A percentile compares a stretch with the other conserved stretches of the same genome.
phyloP scores from a whole-genome alignment of 2,329 filamentous ascomycete species.

The Exserohilum rostratum region DNA sequence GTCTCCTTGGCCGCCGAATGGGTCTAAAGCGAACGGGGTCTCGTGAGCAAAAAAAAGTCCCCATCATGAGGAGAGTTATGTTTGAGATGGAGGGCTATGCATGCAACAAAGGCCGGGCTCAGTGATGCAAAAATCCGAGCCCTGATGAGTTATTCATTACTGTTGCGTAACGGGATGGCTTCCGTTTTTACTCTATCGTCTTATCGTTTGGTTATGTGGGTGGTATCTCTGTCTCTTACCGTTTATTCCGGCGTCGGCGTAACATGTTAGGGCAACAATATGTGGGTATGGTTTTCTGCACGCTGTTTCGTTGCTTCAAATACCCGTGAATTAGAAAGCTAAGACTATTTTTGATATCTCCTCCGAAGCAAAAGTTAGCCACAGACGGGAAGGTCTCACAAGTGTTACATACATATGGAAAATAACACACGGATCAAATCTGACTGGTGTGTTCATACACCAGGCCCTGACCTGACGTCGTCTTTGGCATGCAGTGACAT shows the following conservation, averaged over 20 bases:
- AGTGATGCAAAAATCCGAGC: neutral
- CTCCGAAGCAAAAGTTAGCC: too few species aligned
- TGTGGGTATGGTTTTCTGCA: neutral
- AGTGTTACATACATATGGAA: neutral
- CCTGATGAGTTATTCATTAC: neutral
- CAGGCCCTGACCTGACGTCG: neutral
- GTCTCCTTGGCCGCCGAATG: neutral
- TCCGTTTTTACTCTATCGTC: neutral
- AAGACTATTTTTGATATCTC: neutral
- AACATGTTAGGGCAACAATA: constrained; percentile 1
- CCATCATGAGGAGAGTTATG: neutral
- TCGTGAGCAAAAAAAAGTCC: neutral
- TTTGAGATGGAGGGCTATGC: neutral
- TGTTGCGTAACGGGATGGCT: neutral
- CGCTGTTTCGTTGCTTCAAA: neutral
- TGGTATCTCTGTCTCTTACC: neutral
- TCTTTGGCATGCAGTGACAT: constrained; percentile 1
- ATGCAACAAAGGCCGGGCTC: neutral
- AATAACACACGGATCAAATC: neutral
- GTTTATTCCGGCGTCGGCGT: neutral
- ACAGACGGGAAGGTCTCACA: too few species aligned
- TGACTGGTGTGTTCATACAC: neutral
- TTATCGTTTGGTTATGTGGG: neutral
- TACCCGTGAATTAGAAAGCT: neutral
- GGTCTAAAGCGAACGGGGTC: neutral